Conservation (phyloP, 1,284 basidiomycete genomes). For the Quambalaria eucalypti region DNA sequence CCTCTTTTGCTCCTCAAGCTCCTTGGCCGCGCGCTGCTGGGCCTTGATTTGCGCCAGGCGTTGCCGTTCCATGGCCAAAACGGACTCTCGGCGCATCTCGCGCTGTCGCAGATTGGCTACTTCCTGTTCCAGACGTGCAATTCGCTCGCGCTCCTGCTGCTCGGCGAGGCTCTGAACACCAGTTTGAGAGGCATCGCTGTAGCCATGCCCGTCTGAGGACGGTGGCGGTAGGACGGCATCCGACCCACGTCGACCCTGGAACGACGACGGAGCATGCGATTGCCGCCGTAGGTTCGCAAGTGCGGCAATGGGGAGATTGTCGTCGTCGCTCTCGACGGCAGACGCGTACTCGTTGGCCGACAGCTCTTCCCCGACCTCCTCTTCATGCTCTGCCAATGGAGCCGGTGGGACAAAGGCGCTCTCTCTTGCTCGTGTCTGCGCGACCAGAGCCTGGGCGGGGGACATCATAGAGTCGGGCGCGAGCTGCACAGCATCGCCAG, state of each 20-base stretch:
- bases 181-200: no score
- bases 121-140: not conserved
- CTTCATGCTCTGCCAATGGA: not conserved
- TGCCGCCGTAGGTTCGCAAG: not conserved
- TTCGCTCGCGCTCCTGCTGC: not conserved
- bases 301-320: not conserved
- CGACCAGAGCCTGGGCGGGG: not conserved
- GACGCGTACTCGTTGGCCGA: no score
- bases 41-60: not conserved
- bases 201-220: not conserved
- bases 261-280: no score
- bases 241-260: no score
- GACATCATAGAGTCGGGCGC: not conserved
- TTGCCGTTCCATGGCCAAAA: no score
- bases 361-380: not conserved
- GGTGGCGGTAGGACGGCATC: not conserved
- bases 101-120: not conserved
- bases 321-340: not conserved
- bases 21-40: not conserved
- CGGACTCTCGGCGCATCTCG: not conserved
- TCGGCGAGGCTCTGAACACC: no score
- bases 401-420: not conserved
- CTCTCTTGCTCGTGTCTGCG: not conserved
- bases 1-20: not conserved
- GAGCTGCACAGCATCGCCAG: not conserved